Percentiles rank a stretch among this genome's conserved stretches.
phyloP scores from a whole-genome alignment of 2,329 filamentous ascomycete genomes.

The Fusarium sp. region DNA sequence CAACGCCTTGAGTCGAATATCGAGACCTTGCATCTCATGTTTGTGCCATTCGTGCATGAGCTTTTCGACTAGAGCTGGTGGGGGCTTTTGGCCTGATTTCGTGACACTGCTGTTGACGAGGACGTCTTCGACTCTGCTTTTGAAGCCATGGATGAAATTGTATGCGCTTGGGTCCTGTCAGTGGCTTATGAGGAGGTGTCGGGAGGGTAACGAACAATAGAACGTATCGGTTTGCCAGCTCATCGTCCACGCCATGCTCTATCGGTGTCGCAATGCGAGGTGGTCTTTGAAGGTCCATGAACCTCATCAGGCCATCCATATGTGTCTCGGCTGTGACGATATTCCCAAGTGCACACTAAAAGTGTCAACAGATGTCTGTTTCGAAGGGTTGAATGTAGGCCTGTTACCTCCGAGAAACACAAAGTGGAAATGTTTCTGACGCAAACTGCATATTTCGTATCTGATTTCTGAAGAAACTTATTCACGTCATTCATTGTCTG shows the following conservation, averaged over 20 bases:
- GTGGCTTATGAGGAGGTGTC: accelerated
- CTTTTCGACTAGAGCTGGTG: background rate
- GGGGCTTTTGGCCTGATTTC: background rate
- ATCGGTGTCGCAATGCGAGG: background rate
- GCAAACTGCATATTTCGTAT: conserved; percentile 3
- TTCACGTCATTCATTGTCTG: conserved; percentile 37
- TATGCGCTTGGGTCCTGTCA: conserved; percentile 14
- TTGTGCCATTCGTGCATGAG: conserved; percentile 37
- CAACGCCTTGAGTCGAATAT: conserved; percentile 25
- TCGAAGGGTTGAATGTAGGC: accelerated
- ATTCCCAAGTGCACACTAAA: conserved; percentile 36
- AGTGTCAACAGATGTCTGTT: accelerated
- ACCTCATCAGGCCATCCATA: conserved; percentile 32
- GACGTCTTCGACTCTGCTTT: conserved; percentile 35
- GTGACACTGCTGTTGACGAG: background rate
- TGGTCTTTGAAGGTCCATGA: conserved; percentile 38
- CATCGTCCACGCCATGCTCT: conserved; percentile 23
- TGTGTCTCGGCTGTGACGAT: conserved; percentile 32
- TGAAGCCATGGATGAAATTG: conserved; percentile 42
- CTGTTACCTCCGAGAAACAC: conserved; percentile 33
- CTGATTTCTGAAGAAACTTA: background rate
- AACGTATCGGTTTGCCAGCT: conserved; percentile 34
- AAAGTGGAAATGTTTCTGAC: conserved; percentile 37
- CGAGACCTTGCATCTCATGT: conserved; percentile 14
- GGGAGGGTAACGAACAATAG: conserved; percentile 14